A percentile compares a stretch with the other conserved stretches of the same genome.
phyloP scores from a whole-genome alignment of 768 basidiomycete genomes.

The Podaxis sp. region DNA sequence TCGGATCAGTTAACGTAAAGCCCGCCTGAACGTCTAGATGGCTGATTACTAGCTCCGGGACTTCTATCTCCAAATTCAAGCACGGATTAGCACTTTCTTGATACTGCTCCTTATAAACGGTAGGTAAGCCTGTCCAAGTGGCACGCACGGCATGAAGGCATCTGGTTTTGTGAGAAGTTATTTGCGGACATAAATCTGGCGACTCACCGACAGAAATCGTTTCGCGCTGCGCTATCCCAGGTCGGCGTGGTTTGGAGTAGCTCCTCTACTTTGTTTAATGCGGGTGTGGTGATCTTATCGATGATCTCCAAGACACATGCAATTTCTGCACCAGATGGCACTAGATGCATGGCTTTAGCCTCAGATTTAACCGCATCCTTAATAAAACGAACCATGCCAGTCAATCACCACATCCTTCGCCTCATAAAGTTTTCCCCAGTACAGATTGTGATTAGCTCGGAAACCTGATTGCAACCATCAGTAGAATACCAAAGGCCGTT shows the following conservation, averaged over 20 bases:
- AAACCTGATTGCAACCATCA: slow-evolving; percentile 42
- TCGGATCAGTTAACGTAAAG: slow-evolving; percentile 66
- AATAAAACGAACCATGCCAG: slow-evolving; percentile 69
- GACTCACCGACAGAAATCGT: slow-evolving; percentile 79
- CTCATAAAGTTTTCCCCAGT: slow-evolving; percentile 82
- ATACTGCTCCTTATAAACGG: slow-evolving; percentile 53
- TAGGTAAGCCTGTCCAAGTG: slow-evolving; percentile 75
- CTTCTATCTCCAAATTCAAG: slow-evolving; percentile 56
- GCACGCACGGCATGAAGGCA: slow-evolving; percentile 68
- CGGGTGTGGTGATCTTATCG: slow-evolving; percentile 59
- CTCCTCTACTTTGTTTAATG: slow-evolving; percentile 60
- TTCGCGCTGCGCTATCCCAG: slow-evolving; percentile 66
- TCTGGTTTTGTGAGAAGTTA: slow-evolving; percentile 25
- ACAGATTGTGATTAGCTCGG: slow-evolving; percentile 52
- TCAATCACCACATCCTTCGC: slow-evolving; percentile 76
- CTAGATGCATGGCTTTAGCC: slow-evolving; percentile 24
- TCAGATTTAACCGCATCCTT: not conserved
- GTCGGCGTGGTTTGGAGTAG: slow-evolving; percentile 49
- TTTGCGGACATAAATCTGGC: not conserved
- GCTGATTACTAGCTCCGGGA: slow-evolving; percentile 65
- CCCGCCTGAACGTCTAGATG: slow-evolving; percentile 68
- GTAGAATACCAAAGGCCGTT: slow-evolving; percentile 4
- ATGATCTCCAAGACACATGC: slow-evolving; percentile 77
- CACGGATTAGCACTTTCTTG: slow-evolving; percentile 57
- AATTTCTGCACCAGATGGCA: slow-evolving; percentile 68